These are phyloP conservation scores for Trichoderma atrobrunneum DNA, from an alignment of 2,329 filamentous ascomycete genomes.

Conservation along the genomic window DNA sequence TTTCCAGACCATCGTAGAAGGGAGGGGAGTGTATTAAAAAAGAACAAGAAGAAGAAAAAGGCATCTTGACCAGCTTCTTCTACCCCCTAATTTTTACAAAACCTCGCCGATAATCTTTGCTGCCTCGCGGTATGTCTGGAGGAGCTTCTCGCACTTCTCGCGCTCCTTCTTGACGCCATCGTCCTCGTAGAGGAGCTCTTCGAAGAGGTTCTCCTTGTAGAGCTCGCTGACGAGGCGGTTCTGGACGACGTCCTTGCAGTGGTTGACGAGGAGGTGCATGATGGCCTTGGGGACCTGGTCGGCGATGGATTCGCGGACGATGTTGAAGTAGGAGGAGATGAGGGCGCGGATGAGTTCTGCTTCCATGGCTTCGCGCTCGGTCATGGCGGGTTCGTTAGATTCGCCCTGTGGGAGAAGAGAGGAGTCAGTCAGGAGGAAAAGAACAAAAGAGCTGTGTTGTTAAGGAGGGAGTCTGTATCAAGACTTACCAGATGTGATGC, in stretches of 20 bases:
- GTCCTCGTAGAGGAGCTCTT: slow-evolving; percentile 94
- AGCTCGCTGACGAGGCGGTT: slow-evolving; percentile 94
- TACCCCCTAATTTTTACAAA: slow-evolving; percentile 51
- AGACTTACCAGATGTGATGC: slow-evolving; percentile 61
- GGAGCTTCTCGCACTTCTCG: slow-evolving; percentile 95
- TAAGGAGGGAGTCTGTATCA: neutral
- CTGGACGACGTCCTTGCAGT: slow-evolving; percentile 96
- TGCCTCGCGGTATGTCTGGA: slow-evolving; percentile 94
- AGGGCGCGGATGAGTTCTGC: slow-evolving; percentile 94
- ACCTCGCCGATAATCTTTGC: slow-evolving; percentile 98
- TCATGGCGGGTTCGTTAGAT: slow-evolving; percentile 78
- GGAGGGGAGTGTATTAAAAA: neutral
- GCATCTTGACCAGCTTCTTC: neutral
- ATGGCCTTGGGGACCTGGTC: slow-evolving; percentile 98
- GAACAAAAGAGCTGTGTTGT: neutral
- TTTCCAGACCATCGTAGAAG: neutral
- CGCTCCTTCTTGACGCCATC: slow-evolving; percentile 96
- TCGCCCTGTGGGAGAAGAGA: slow-evolving; percentile 43
- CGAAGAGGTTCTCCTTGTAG: slow-evolving; percentile 87
- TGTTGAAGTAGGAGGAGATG: slow-evolving; percentile 98
- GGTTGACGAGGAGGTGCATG: slow-evolving; percentile 97
- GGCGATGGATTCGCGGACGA: slow-evolving; percentile 96
- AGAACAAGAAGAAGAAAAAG: neutral
- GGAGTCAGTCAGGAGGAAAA: slow-evolving; percentile 14
- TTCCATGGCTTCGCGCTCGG: slow-evolving; percentile 93